Base-by-base conservation (phyloP, 2,329 filamentous ascomycete genomes). In the Huntiella savannae region DNA sequence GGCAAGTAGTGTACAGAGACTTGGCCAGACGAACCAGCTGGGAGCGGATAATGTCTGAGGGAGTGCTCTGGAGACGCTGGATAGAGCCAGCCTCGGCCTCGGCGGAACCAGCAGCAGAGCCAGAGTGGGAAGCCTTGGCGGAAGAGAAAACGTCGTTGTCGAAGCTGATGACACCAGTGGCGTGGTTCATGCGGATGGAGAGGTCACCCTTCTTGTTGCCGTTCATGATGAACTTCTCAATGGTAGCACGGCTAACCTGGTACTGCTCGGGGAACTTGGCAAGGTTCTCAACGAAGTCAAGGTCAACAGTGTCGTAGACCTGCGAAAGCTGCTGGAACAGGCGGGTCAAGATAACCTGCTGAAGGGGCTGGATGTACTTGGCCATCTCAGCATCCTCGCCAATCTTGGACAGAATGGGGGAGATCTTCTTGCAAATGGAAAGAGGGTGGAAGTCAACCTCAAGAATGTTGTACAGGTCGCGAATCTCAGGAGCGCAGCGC, bases 151-250 rank as follows among this genome's bases (percentile, higher is more conserved):
- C 86, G 62, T 98, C 91, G 46, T 85, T 92, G 62, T 98, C 91
- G 56, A 98, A 98, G 61, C 86, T 95, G 50, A 98, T 75, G 43
- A 95, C 83, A 50, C 91, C 86, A 46, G 87, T 88, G 51, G 86
- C 86, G 60, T 98, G 91, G 60, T 96, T 84, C 64, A 96, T 85
- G 51, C 91, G 86, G 56, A 98, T 92, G 46, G 91, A 82, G 40
- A 98, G 73, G 57, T 98, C 91, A 48, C 91, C 91, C 75, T 98
- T 98, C 77, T 98, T 98, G 75, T 93, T 96, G 53, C 91, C 91
- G 64, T 98, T 98, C 91, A 98, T 98, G 71, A 98, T 96, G 71
- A 98, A 98, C 69, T 96, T 98, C 71, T 98, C 91, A 54, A 98
- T 92, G 51, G 84, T 93, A 54, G 80, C 77, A 46, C 82, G 79